Conservation (phyloP, 1,284 basidiomycete genomes). For the Chalciporus piperatoides region DNA sequence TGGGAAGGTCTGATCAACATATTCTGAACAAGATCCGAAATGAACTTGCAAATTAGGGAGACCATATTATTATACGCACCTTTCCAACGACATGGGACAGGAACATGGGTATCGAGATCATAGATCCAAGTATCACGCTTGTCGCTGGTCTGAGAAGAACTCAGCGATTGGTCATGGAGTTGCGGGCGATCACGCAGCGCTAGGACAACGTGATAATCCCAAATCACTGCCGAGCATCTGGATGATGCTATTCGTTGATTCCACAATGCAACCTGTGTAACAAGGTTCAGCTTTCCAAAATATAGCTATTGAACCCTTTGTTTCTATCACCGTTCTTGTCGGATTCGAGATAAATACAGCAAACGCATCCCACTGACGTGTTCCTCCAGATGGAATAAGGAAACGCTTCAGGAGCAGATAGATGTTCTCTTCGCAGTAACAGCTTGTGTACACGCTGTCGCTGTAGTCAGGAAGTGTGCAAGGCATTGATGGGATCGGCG, state of each 20-base stretch:
- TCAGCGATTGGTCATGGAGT: conserved; percentile 3
- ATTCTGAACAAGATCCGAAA: conserved; percentile 41
- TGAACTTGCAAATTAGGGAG: conserved; percentile 5
- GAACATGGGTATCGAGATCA: conserved; percentile 56
- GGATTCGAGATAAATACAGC: conserved; percentile 66
- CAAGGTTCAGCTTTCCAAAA: conserved; percentile 7
- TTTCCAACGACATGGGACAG: conserved; percentile 46
- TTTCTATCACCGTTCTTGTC: conserved; percentile 46
- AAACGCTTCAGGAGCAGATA: conserved; percentile 55
- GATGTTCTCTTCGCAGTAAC: conserved; percentile 71
- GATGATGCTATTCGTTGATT: conserved; percentile 47
- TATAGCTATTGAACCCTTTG: background rate
- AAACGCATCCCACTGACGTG: conserved; percentile 45
- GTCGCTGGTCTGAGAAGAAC: conserved; percentile 3
- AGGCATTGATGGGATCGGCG: conserved; percentile 12
- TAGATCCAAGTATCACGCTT: conserved; percentile 49
- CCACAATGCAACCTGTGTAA: conserved; percentile 58
- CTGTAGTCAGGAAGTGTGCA: conserved; percentile 18
- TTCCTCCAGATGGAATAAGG: conserved; percentile 27
- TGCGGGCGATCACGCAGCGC: conserved; percentile 38
- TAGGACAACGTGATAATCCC: conserved; percentile 77
- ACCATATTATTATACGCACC: conserved; percentile 34
- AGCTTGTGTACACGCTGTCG: conserved; percentile 26
- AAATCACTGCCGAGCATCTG: conserved; percentile 45
- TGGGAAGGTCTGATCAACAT: conserved; percentile 52